These are phyloP conservation scores for Pulveroboletus sp. DNA, from an alignment of 1,284 basidiomycete genomes.

Conservation along the genomic window DNA sequence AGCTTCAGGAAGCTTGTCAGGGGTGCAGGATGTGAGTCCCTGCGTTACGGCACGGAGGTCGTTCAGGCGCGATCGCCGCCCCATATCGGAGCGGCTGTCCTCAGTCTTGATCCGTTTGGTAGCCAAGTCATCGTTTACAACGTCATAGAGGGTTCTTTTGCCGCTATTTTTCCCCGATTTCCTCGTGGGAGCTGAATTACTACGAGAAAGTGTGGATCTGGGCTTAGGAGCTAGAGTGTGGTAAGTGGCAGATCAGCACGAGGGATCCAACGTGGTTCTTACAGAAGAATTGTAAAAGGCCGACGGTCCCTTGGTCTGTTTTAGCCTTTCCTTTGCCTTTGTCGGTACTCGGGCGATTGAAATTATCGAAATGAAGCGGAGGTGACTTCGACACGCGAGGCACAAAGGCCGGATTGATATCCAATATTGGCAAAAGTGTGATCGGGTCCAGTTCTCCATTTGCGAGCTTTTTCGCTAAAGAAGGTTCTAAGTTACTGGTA, in stretches of 20 bases:
- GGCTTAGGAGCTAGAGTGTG: constrained; percentile 49
- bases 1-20: constrained; percentile 39
- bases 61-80: constrained; percentile 38
- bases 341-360: constrained; percentile 35
- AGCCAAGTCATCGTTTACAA: constrained; percentile 63
- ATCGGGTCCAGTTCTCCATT: constrained; percentile 80
- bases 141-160: constrained; percentile 68
- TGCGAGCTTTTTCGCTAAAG: constrained; percentile 68
- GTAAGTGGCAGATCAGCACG: constrained; percentile 31
- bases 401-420: constrained; percentile 73
- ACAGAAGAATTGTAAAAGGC: constrained; percentile 68
- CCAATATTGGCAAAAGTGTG: constrained; percentile 69
- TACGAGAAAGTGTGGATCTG: constrained; percentile 31
- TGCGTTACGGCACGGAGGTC: constrained; percentile 22
- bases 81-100: constrained; percentile 19
- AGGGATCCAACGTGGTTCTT: constrained; percentile 31
- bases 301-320: constrained; percentile 40
- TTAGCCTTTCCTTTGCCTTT: constrained; percentile 44
- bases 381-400: constrained; percentile 49
- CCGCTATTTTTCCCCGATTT: constrained; percentile 63
- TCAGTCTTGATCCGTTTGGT: constrained; percentile 50
- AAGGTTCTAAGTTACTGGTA: constrained; percentile 57
- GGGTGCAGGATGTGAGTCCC: constrained; percentile 6
- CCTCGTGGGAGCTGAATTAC: constrained; percentile 32
- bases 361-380: constrained; percentile 37